Evolutionary conservation across 805 yeast genomes (phyloP).

Genomic region (Brettanomyces anomalus): DNA sequence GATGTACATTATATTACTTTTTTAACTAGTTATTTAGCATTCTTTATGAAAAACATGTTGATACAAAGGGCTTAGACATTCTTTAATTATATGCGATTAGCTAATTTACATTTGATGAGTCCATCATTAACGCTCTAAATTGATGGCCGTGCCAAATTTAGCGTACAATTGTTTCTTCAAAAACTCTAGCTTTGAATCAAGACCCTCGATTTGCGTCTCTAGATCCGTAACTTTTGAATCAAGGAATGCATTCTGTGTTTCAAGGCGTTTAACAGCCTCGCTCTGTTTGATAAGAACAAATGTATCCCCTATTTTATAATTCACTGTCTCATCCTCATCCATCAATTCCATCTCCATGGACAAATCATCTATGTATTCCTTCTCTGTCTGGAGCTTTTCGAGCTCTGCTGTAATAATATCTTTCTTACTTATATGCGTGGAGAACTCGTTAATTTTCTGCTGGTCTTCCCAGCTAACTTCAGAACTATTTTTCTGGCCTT

Average conservation of each 20-base stretch:
- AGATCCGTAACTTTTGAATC: constrained; percentile 39
- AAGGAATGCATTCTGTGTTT: constrained; percentile 46
- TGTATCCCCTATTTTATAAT: constrained; percentile 74
- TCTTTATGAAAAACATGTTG: not conserved
- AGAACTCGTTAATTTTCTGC: constrained; percentile 79
- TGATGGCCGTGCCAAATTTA: constrained; percentile 83
- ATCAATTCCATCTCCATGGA: constrained; percentile 76
- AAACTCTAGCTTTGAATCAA: constrained; percentile 45
- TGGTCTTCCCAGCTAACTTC: constrained; percentile 83
- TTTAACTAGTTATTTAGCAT: too few relatives aligned
- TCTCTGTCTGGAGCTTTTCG: constrained; percentile 48
- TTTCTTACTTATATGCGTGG: constrained; percentile 67
- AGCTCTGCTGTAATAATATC: constrained; percentile 47
- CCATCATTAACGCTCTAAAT: constrained; percentile 52
- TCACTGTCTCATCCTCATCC: constrained; percentile 64
- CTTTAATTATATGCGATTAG: too few relatives aligned
- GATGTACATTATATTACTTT: constrained; percentile 2
- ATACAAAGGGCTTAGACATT: not conserved
- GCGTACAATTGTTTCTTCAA: constrained; percentile 75
- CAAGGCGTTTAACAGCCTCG: constrained; percentile 61
- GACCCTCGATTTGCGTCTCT: constrained; percentile 37
- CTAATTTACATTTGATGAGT: not conserved
- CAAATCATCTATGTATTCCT: constrained; percentile 83
- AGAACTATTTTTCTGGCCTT: constrained; percentile 43
- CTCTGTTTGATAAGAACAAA: constrained; percentile 63